Percentiles rank a stretch among this genome's conserved stretches.
phyloP scores from a whole-genome alignment of 2,329 filamentous ascomycete genomes.

The Pseudocercospora crystallina region DNA sequence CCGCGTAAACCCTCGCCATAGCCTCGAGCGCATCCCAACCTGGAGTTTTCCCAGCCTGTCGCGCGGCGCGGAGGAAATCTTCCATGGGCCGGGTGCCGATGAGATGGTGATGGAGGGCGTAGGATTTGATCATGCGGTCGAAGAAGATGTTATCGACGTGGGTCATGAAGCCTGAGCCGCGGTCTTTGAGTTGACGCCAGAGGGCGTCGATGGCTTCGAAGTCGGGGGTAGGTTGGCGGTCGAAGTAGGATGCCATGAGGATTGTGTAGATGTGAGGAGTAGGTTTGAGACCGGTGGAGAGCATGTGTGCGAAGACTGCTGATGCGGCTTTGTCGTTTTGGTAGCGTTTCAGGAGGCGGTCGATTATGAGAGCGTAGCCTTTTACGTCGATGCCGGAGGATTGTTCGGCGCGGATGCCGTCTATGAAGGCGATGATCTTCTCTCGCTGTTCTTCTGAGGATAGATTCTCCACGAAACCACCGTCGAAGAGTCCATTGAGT shows the following conservation, averaged over 20 bases:
- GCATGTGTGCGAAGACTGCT: slow-evolving; percentile 64
- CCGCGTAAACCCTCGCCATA: slow-evolving; percentile 40
- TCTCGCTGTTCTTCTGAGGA: slow-evolving; percentile 51
- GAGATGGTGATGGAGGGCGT: slow-evolving; percentile 47
- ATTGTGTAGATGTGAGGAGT: slow-evolving; percentile 72
- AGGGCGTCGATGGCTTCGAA: slow-evolving; percentile 60
- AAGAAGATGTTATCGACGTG: slow-evolving; percentile 60
- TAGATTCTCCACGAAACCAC: slow-evolving; percentile 44
- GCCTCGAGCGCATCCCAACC: slow-evolving; percentile 43
- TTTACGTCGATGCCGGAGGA: slow-evolving; percentile 58
- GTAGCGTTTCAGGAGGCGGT: slow-evolving; percentile 57
- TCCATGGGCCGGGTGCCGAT: slow-evolving; percentile 52
- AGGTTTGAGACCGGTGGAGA: slow-evolving; percentile 51
- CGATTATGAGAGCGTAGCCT: slow-evolving; percentile 69
- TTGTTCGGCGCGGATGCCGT: slow-evolving; percentile 57
- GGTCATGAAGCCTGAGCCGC: slow-evolving; percentile 25
- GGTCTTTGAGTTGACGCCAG: slow-evolving; percentile 49
- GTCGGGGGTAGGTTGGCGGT: slow-evolving; percentile 52
- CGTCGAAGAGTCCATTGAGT: slow-evolving; percentile 59
- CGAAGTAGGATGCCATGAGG: slow-evolving; percentile 67
- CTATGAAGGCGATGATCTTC: slow-evolving; percentile 58
- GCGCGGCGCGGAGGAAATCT: slow-evolving; percentile 41
- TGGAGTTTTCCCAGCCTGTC: slow-evolving; percentile 41
- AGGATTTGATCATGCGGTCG: slow-evolving; percentile 69
- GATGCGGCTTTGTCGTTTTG: slow-evolving; percentile 54